Evolutionary conservation across 768 basidiomycete genomes (phyloP), one percentile per base, ranked within the genome.

Genomic region (Macrolepiota dolichaula): DNA sequence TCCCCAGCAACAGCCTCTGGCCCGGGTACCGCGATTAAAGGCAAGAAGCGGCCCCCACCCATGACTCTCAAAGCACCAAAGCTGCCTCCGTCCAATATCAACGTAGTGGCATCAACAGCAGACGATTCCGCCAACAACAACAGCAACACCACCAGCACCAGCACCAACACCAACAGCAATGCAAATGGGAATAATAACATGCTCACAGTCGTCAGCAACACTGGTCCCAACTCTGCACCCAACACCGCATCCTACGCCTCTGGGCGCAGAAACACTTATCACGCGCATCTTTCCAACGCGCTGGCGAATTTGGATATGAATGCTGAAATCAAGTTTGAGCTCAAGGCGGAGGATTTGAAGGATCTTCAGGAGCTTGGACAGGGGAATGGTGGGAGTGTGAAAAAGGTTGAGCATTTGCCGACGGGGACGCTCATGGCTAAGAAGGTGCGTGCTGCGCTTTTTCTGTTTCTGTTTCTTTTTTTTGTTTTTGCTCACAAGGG

Each of bases 371-470:
- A 99, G 73, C 81, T 99, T 2, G 97, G 97, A 3, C 88, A 92
- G 65, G 97, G 97, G 3, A 98, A 98, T 69, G 96, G 97, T 1
- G 97, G 97, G 57, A 97, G 96, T 57, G 97, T 99, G 51, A 95
- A 95, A 75, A 92, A 91, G 75, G 96, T 97, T 17, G 87, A 96
- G 73, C 97, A 99, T 71, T 80, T 85, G 13, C 94, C 94, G 12
- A 93, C 94, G 35, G 88, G 89, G 40, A 94, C 87, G 15, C 84
- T 94, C 67, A 98, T 99, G 96, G 97, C 97, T 3, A 96, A 97
- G 79, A 99, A 99, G 86, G 97, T 89, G 69, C 60, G 87, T 73
- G 37, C n/a, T n/a, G n/a, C n/a, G n/a, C 29, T 3, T 32, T 32
- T 32, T 3, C 9, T 22, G 1, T 50, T 19, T 55, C 38, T 57